Base-by-base conservation (phyloP, 2,329 filamentous ascomycete species). In the Stagonosporopsis rhizophila region DNA sequence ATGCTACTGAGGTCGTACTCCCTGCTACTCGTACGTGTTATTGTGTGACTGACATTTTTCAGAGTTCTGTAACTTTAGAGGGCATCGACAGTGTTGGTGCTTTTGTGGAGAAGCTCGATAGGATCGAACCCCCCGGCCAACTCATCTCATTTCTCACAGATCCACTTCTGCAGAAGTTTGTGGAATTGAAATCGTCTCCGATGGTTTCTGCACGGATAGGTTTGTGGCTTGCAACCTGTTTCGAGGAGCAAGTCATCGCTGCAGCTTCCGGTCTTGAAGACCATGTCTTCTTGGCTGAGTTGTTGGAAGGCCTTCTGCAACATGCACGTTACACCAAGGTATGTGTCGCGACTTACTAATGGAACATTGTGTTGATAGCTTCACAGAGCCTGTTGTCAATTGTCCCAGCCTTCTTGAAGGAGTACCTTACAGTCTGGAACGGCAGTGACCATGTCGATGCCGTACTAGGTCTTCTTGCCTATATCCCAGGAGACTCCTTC, bases 111-210 rank as follows among this genome's bases (percentile, higher is more conserved):
- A 89, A 85, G 53, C 75, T 96, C 8, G 91, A 96, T 64, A 89
- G 83, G 62, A 87, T 96, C 23, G 90, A 95, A 73, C 78, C 92
- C 37, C 92, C 92, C 0, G 92, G 90, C 60, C 92, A 96, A 74
- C 81, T 96, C 2, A 86, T 92, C 37, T 90, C 92, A 5, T 86
- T 90, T 4, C 79, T 96, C 14, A 85, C 84, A 2, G 90, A 96
- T 68, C 89, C 89, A 3, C 79, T 96, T 27, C 82, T 94, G 1
- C 91, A 94, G 71, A 95, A 94, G 69, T 84, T 81, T 50, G 80
- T 94, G 22, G 78, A 91, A 30, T 77, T 90, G n/a, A 73, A 59
- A 7, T 68, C 74, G 12, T 71, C 73, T 2, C 63, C 67, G 9
- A 66, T 68, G 3, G 56, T 61, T 12, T 59, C 62, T 39, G 56